phyloP scores from a whole-genome alignment of 192 early-diverging fungal genomes.

The Linnemannia schmuckeri region DNA sequence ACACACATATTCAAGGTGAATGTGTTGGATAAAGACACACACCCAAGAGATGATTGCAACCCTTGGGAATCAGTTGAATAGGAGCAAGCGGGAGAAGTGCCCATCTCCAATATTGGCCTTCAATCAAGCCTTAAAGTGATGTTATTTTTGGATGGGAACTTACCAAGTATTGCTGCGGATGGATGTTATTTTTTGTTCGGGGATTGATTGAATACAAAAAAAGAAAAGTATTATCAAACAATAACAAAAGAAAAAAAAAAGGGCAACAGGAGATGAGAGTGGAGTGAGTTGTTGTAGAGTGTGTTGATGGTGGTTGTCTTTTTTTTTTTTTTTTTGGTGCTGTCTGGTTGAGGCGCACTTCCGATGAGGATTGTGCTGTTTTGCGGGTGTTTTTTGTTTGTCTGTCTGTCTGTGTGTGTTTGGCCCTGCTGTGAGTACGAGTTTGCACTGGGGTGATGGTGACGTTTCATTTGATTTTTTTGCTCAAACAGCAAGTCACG shows the following conservation, averaged over 20 bases:
- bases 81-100: background rate
- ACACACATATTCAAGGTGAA: background rate
- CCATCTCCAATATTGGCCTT: too few species aligned
- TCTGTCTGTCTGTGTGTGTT: background rate
- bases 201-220: background rate
- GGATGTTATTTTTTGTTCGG: background rate
- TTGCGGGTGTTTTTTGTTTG: background rate
- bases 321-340: background rate
- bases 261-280: background rate
- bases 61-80: too few species aligned
- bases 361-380: conserved; percentile 3
- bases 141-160: background rate
- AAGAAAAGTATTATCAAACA: background rate
- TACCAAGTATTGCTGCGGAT: background rate
- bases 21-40: background rate
- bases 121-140: background rate
- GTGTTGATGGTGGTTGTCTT: conserved; percentile 2
- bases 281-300: background rate
- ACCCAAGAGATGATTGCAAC: background rate
- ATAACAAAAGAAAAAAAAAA: background rate
- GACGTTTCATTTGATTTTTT: conserved; percentile 14
- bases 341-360: conserved; percentile 1
- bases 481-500: background rate
- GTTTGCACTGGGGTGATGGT: background rate
- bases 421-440: background rate